Conservation (phyloP, 2,329 filamentous ascomycete species). For the Curvularia eragrostidis region DNA sequence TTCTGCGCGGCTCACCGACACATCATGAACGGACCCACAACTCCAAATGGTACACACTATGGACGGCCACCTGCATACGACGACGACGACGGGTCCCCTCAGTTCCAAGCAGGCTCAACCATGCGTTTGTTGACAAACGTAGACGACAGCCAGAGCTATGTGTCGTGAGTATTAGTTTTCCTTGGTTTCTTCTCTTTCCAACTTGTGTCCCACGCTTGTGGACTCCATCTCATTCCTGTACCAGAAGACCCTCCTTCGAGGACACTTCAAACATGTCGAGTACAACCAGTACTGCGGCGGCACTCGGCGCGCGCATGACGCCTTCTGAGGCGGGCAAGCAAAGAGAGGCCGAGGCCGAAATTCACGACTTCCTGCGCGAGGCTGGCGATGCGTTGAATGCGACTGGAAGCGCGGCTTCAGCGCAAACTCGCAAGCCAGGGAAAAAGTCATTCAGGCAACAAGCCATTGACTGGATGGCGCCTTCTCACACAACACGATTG, state of each 20-base stretch:
- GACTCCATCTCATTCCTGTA: constrained; percentile 31
- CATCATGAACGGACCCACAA: constrained; percentile 44
- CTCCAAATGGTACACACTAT: constrained; percentile 47
- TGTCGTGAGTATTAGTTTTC: constrained; percentile 51
- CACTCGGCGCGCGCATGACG: constrained; percentile 38
- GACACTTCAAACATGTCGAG: constrained; percentile 45
- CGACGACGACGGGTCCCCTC: constrained; percentile 48
- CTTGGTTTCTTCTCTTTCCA: constrained; percentile 31
- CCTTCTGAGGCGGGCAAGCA: constrained; percentile 41
- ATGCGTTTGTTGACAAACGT: constrained; percentile 59
- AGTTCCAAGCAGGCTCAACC: constrained; percentile 52
- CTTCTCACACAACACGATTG: constrained; percentile 26
- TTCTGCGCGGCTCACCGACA: constrained; percentile 15
- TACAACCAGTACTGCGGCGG: constrained; percentile 43
- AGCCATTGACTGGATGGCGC: constrained; percentile 31
- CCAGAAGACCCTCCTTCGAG: constrained; percentile 39
- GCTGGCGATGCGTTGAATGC: constrained; percentile 44
- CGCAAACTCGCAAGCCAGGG: constrained; percentile 30
- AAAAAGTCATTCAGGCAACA: constrained; percentile 35
- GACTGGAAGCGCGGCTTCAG: constrained; percentile 16
- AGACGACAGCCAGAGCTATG: constrained; percentile 52
- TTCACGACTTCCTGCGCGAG: constrained; percentile 55
- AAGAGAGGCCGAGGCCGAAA: constrained; percentile 46
- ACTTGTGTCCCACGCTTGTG: constrained; percentile 20
- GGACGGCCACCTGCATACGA: constrained; percentile 55